Evolutionary conservation across 257 asterid genomes (phyloP).

Genomic region (Fraxinus quadrangulata): DNA sequence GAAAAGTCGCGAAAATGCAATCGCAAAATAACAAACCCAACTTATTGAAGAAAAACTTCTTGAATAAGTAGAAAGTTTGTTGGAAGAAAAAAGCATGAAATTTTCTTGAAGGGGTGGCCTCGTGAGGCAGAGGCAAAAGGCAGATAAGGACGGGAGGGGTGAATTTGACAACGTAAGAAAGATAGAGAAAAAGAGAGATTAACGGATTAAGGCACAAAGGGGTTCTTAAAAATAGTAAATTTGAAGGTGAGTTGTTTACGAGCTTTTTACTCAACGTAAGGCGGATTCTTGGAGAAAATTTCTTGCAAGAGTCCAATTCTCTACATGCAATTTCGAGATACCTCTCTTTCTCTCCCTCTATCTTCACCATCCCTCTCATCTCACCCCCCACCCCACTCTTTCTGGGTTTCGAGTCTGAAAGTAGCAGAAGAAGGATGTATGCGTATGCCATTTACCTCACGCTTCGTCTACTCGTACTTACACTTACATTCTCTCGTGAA

Average conservation of each 20-base stretch:
- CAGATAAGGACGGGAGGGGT: background rate
- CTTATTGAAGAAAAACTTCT: background rate
- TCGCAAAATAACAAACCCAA: background rate
- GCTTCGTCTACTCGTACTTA: too few relatives aligned
- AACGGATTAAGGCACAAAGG: background rate
- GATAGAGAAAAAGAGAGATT: background rate
- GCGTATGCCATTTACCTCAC: constrained; percentile 7
- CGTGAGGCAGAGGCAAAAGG: background rate
- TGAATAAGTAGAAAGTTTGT: background rate
- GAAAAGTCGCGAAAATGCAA: background rate
- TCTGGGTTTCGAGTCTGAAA: constrained; percentile 5
- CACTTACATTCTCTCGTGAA: too few relatives aligned
- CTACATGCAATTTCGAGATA: constrained; percentile 8
- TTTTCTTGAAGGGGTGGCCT: background rate
- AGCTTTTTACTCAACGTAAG: constrained; percentile 25
- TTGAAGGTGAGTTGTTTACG: constrained; percentile 13
- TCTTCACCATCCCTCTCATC: too few relatives aligned
- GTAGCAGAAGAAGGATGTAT: background rate
- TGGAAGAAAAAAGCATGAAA: background rate
- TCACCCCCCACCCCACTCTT: background rate
- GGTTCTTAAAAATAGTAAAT: constrained; percentile 27
- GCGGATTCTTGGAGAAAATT: background rate
- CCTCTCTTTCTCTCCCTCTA: background rate
- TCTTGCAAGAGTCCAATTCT: background rate
- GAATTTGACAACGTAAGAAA: background rate